Evolutionary conservation across 305 asterid species (phyloP).

Genomic region (Fraxinus nigra): DNA sequence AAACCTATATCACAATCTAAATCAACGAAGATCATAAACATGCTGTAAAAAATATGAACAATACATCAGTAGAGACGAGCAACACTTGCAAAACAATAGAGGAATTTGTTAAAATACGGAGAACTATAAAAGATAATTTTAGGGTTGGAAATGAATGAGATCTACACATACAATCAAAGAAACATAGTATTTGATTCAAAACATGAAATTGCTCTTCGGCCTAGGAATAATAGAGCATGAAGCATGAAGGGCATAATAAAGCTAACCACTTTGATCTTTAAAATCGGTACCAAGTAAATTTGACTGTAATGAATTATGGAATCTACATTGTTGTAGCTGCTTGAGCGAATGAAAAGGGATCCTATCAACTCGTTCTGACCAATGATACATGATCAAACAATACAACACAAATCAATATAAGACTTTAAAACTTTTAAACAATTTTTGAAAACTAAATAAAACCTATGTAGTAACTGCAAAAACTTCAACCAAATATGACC

Average conservation of each 20-base stretch:
- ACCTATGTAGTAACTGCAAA: conserved; percentile 21
- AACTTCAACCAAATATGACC: conserved; percentile 21
- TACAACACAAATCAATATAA: conserved; percentile 17
- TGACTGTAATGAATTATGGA: conserved; percentile 16
- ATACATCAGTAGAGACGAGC: neutral
- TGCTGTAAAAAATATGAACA: neutral
- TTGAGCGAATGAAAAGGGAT: neutral
- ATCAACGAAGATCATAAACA: neutral
- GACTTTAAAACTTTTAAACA: neutral
- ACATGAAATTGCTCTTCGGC: conserved; percentile 7
- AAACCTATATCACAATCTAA: neutral
- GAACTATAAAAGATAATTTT: neutral
- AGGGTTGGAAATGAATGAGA: conserved; percentile 20
- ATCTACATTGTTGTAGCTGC: conserved; percentile 18
- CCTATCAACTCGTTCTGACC: neutral
- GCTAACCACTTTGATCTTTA: conserved; percentile 4
- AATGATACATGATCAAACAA: conserved; percentile 4
- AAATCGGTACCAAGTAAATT: neutral
- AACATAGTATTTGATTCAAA: conserved; percentile 5
- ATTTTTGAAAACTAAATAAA: conserved; percentile 6
- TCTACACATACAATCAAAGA: conserved; percentile 18
- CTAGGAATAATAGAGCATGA: neutral
- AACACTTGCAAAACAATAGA: neutral
- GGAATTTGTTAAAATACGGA: neutral
- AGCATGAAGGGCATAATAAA: conserved; percentile 10